These are phyloP conservation scores for Glutinoglossum americanum DNA, from an alignment of 495 filamentous ascomycete species.

Conservation along the genomic window DNA sequence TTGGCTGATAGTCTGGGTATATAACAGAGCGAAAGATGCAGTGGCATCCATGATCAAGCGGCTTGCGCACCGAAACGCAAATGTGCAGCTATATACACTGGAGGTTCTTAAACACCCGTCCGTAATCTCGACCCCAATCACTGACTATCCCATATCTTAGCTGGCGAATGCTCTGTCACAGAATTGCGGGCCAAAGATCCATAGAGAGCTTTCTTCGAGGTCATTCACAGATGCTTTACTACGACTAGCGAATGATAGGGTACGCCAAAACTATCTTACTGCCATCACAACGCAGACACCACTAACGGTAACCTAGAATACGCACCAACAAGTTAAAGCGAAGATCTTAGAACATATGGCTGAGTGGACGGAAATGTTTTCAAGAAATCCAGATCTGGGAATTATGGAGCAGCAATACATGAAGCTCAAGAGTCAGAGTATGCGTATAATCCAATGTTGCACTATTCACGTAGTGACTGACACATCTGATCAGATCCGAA, in stretches of 20 bases:
- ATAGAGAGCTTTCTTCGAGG: constrained; percentile 79
- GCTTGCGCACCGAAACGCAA: constrained; percentile 89
- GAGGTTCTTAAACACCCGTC: constrained; percentile 38
- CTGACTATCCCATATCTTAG: constrained; percentile 16
- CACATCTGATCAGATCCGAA: constrained; percentile 47
- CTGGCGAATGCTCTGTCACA: constrained; percentile 87
- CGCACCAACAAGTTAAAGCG: constrained; percentile 85
- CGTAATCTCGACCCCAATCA: background rate
- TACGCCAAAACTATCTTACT: constrained; percentile 13
- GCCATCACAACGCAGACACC: background rate
- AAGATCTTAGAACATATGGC: constrained; percentile 94
- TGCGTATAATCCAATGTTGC: constrained; percentile 7
- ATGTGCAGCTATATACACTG: constrained; percentile 96
- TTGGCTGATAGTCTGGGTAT: background rate
- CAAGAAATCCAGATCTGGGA: constrained; percentile 72
- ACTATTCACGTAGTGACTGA: constrained; percentile 11
- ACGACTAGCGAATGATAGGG: constrained; percentile 70
- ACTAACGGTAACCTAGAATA: constrained; percentile 34
- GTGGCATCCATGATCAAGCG: constrained; percentile 90
- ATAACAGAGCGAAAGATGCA: constrained; percentile 54
- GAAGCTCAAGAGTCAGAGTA: constrained; percentile 62
- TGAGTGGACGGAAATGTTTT: constrained; percentile 91
- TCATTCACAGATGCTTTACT: constrained; percentile 92
- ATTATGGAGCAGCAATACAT: constrained; percentile 95
- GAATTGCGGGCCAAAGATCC: constrained; percentile 80